phyloP scores from a whole-genome alignment of 169 alveolate species.

The Theileria sp. region DNA sequence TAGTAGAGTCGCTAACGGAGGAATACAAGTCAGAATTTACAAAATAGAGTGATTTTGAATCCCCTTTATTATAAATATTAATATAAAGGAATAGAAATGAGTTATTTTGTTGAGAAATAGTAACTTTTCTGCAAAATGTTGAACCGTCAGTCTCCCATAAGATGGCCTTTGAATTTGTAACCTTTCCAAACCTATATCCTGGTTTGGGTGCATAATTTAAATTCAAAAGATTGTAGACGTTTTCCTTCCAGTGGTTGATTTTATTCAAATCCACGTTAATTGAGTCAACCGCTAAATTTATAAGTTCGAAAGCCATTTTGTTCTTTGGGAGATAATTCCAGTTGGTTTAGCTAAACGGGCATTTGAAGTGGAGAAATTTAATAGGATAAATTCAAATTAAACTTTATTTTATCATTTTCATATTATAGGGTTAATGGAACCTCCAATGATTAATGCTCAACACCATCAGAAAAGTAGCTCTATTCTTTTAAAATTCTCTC shows the following conservation, averaged over 20 bases:
- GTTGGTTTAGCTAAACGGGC: neutral
- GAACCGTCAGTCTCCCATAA: neutral
- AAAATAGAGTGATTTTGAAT: neutral
- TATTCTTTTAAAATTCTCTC: neutral
- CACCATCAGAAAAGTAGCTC: neutral
- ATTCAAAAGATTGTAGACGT: neutral
- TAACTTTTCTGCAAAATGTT: conserved; percentile 12
- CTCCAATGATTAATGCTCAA: neutral
- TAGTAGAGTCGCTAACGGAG: neutral
- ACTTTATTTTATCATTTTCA: neutral
- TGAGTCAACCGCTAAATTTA: neutral
- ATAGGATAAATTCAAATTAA: neutral
- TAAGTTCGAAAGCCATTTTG: neutral
- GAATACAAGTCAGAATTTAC: neutral
- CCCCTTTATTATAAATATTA: neutral
- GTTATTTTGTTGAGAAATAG: neutral
- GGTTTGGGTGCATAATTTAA: neutral
- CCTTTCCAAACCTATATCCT: neutral
- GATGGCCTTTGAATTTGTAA: neutral
- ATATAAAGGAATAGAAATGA: neutral
- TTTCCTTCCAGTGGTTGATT: conserved; percentile 13
- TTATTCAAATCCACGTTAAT: neutral
- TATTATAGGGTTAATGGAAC: neutral
- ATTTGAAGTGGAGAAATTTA: neutral
- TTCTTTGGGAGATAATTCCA: conserved; percentile 1